Conservation (phyloP, 139 green algal genomes). For the Eudorina sp. region DNA sequence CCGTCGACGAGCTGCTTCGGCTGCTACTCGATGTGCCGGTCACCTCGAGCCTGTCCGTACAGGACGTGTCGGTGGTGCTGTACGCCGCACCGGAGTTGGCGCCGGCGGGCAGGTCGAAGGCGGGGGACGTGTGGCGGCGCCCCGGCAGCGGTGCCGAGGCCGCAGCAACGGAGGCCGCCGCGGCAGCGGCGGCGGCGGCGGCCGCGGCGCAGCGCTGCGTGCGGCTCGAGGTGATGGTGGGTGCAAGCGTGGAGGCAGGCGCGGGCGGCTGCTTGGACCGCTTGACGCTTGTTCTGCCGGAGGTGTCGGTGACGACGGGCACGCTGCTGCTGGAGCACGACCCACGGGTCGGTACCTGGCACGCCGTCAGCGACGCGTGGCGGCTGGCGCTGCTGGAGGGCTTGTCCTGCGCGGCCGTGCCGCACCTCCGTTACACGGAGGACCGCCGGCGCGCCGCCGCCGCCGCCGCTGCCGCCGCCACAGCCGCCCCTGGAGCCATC, state of each 20-base stretch:
- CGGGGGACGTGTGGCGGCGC: background rate
- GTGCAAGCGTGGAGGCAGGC: constrained; percentile 28
- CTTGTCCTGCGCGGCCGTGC: constrained; percentile 37
- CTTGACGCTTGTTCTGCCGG: constrained; percentile 26
- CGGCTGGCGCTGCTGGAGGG: constrained; percentile 36
- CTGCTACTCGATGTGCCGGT: background rate
- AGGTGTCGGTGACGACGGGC: constrained; percentile 10
- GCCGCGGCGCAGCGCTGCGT: background rate
- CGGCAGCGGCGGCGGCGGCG: background rate
- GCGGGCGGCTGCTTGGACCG: constrained; percentile 15
- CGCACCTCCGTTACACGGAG: background rate
- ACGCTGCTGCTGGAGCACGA: constrained; percentile 28
- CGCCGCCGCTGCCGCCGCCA: background rate
- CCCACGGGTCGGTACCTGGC: constrained; percentile 33
- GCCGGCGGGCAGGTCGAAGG: background rate
- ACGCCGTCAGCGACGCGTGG: constrained; percentile 10
- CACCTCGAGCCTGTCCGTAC: background rate
- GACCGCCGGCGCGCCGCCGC: background rate
- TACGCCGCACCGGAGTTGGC: constrained; percentile 8
- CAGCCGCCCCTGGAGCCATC: too few species aligned
- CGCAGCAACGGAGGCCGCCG: background rate
- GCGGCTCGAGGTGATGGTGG: background rate
- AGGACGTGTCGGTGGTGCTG: constrained; percentile 23
- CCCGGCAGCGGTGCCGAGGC: background rate
- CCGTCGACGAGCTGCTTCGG: background rate